Percentiles rank a stretch among this genome's conserved stretches.
phyloP scores from a whole-genome alignment of 2,329 filamentous ascomycete species.

The Calycina herbarum region DNA sequence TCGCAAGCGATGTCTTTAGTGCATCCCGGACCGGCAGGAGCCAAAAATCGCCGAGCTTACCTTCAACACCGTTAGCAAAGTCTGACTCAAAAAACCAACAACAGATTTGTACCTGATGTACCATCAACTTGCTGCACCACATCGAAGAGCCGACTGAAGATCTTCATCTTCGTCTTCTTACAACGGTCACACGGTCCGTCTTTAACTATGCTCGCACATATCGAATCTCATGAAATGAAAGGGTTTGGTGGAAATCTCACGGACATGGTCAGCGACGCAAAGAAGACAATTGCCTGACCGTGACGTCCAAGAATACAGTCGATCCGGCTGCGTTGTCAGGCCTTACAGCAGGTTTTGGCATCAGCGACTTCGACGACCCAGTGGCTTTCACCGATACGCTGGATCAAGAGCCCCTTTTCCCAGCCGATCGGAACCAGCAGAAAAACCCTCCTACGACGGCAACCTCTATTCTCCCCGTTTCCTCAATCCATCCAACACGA shows the following conservation, averaged over 20 bases:
- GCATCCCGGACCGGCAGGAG: background rate
- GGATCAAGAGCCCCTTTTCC: conserved; percentile 25
- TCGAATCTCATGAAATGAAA: conserved; percentile 62
- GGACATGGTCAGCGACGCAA: conserved; percentile 61
- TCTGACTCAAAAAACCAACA: conserved; percentile 30
- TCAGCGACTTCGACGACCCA: conserved; percentile 28
- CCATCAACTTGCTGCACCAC: too few relatives aligned
- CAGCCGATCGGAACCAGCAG: conserved; percentile 25
- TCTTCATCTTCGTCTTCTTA: too few relatives aligned
- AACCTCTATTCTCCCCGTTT: conserved; percentile 34
- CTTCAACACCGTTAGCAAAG: conserved; percentile 25
- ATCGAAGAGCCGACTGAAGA: too few relatives aligned
- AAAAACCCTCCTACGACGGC: conserved; percentile 35
- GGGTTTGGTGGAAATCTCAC: conserved; percentile 63
- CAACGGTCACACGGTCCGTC: too few relatives aligned
- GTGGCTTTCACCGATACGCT: conserved; percentile 28
- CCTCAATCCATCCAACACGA: too few relatives aligned
- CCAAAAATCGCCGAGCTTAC: conserved; percentile 17
- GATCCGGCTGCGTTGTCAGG: conserved; percentile 31
- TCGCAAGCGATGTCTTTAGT: conserved; percentile 10
- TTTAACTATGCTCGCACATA: conserved; percentile 44
- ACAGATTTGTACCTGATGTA: conserved; percentile 40
- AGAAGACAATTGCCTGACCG: conserved; percentile 42
- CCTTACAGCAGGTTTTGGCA: conserved; percentile 28
- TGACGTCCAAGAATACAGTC: conserved; percentile 28